These are phyloP conservation scores for Ceratobasidium sp. DNA, from an alignment of 1,284 basidiomycete species.

Conservation along the genomic window DNA sequence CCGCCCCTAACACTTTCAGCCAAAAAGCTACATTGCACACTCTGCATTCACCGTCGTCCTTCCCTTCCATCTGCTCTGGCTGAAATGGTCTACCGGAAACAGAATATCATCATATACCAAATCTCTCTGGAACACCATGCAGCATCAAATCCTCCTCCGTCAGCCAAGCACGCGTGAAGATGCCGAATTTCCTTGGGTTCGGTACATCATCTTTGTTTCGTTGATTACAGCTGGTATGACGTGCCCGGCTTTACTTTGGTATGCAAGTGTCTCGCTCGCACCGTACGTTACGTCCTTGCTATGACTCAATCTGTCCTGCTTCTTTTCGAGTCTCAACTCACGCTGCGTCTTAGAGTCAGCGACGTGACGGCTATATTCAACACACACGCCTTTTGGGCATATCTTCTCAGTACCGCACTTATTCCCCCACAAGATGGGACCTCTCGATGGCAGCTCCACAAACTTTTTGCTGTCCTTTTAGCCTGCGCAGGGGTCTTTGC, in stretches of 20 bases:
- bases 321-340: constrained; percentile 10
- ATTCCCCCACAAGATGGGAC: constrained; percentile 57
- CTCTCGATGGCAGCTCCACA: constrained; percentile 62
- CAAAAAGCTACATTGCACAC: constrained; percentile 73
- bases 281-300: constrained; percentile 61
- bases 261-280: constrained; percentile 68
- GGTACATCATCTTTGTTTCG: constrained; percentile 57
- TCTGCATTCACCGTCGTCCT: constrained; percentile 69
- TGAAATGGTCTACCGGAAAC: constrained; percentile 58
- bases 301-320: constrained; percentile 3
- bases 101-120: constrained; percentile 57
- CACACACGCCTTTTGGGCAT: constrained; percentile 84
- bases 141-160: constrained; percentile 57
- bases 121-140: constrained; percentile 61
- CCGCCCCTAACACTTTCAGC: not conserved
- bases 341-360: constrained; percentile 59
- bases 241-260: constrained; percentile 73
- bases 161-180: not conserved
- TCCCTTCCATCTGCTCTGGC: constrained; percentile 72
- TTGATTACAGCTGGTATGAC: constrained; percentile 66
- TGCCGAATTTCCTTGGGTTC: constrained; percentile 55
- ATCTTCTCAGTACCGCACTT: constrained; percentile 67
- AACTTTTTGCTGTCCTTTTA: constrained; percentile 71
- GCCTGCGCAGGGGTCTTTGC: constrained; percentile 75
- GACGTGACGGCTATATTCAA: constrained; percentile 88